These are phyloP conservation scores for Haematococcus lacustris DNA, from an alignment of 139 green algal species.

Conservation along the genomic window DNA sequence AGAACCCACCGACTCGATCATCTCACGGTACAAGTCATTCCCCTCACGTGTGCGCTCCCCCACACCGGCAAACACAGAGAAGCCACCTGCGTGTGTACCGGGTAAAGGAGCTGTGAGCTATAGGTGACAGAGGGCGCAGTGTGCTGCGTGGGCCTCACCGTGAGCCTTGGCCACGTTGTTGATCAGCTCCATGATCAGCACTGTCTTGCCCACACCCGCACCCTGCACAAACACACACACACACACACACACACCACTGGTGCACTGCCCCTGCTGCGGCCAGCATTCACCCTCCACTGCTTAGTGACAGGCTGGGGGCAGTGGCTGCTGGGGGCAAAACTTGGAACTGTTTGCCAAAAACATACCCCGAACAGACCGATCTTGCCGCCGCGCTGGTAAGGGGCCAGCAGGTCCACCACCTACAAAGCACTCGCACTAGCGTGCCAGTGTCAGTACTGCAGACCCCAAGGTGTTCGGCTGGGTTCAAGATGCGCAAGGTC, in stretches of 20 bases:
- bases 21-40: conserved; percentile 99
- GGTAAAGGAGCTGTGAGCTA: too few relatives aligned
- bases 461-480: too few relatives aligned
- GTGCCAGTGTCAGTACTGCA: too few relatives aligned
- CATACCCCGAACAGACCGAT: conserved; percentile 99
- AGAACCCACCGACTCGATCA: conserved; percentile 88
- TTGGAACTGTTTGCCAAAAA: too few relatives aligned
- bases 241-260: conserved; percentile 93
- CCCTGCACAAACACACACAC: conserved; percentile 95
- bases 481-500: too few relatives aligned
- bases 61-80: conserved; percentile 99
- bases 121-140: too few relatives aligned
- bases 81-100: conserved; percentile 77
- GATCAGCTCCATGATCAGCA: conserved; percentile 99
- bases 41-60: conserved; percentile 98
- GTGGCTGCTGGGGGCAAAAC: too few relatives aligned
- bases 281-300: too few relatives aligned
- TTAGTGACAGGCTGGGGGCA: too few relatives aligned
- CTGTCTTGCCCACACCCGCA: conserved; percentile 98
- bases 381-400: conserved; percentile 98
- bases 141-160: conserved; percentile 67
- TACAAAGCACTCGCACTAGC: too few relatives aligned
- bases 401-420: conserved; percentile 97
- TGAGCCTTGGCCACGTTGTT: conserved; percentile 99
- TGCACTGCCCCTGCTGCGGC: too few relatives aligned